Percentiles rank a stretch among this genome's conserved stretches.
Evolutionary conservation across 2,329 filamentous ascomycete genomes (phyloP).

Genomic region (Phaeosphaeria sp.): DNA sequence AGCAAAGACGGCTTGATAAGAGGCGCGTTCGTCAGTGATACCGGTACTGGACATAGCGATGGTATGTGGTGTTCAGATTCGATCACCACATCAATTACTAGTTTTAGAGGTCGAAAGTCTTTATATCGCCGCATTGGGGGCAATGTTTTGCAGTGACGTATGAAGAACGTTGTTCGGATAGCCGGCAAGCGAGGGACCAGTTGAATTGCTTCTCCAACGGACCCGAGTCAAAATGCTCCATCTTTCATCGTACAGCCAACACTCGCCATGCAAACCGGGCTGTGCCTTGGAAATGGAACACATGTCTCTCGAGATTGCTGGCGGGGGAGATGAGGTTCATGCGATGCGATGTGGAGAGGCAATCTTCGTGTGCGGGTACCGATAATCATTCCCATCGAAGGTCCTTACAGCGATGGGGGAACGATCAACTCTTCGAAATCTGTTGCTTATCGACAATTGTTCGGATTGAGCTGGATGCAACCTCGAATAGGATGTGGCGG

Average conservation of each 20-base stretch:
- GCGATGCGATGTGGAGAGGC: not conserved
- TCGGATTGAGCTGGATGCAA: not conserved
- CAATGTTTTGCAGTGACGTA: not conserved
- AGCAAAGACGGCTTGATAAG: constrained; percentile 9
- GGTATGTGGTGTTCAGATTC: not conserved
- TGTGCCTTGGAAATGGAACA: not conserved
- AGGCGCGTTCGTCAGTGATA: constrained; percentile 4
- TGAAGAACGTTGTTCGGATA: not conserved
- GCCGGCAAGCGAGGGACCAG: not conserved
- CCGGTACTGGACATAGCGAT: constrained; percentile 6
- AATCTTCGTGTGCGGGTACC: not conserved
- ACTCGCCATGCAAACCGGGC: not conserved
- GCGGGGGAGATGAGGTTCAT: not conserved
- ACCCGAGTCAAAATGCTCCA: not conserved
- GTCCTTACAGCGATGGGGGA: not conserved
- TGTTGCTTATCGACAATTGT: not conserved
- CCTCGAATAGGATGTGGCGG: not conserved
- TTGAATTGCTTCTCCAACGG: not conserved
- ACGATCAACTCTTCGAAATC: not conserved
- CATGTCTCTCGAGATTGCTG: not conserved
- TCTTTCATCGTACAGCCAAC: not conserved
- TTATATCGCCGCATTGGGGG: not conserved
- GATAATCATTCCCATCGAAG: not conserved
- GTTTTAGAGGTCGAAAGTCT: not conserved
- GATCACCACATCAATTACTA: not conserved